Evolutionary conservation across 345 rosid species (phyloP), one percentile per base, ranked within the genome.

Genomic region (Excoecaria cochinchinensis): DNA sequence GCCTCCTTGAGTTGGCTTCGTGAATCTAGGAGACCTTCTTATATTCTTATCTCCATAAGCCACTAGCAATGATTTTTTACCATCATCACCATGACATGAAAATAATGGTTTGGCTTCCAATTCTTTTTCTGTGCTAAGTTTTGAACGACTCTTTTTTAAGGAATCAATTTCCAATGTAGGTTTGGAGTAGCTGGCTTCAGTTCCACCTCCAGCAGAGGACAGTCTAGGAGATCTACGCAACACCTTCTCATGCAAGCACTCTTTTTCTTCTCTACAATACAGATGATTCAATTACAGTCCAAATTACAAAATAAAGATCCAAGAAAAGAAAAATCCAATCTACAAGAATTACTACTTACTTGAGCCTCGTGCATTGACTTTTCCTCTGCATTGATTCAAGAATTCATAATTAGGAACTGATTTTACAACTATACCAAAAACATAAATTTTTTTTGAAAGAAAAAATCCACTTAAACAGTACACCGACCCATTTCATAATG

Each of bases 291-390:
- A 17, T 25, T 31, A 58, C 13, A 5, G 66, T 24, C 25, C 46
- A 50, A 16, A 16, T n/a, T n/a, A n/a, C n/a, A n/a, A 55, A 66
- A 22, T 10, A 72, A 67, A 25, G 5, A 53, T n/a, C 40, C 8
- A 53, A 48, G 39, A 12, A 42, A 24, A 68, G 3, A 24, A 22
- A 39, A 25, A 62, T 52, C 52, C 70, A 13, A 40, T 64, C n/a
- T 13, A 67, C 42, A 19, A 56, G 3, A 69, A 74, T 25, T 53
- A 47, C 44, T 17, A 79, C 87, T 85, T 82, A 87, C 90, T 76
- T 78, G 75, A 76, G 47, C 38, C 57, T 21, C 50, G 76, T 62
- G 70, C 70, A 75, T 38, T 42, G 69, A 69, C 60, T 55, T 9
- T 53, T 72, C 36, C 75, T 67, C 84, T 84, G 82, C 83, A 82